These are phyloP conservation scores for Misopates orontium DNA, from an alignment of 257 asterid genomes.

Conservation along the genomic window DNA sequence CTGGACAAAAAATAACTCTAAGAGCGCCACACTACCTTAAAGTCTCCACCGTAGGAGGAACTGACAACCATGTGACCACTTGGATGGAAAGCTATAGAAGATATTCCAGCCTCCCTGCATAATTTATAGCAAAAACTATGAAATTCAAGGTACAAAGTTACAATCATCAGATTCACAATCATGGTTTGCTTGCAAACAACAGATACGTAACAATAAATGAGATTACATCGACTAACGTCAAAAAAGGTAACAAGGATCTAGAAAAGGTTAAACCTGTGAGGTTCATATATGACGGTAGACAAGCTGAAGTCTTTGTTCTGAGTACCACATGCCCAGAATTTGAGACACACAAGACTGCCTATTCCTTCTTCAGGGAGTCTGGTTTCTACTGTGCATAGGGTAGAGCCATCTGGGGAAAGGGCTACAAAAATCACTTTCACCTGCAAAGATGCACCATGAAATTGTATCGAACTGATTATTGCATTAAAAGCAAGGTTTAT, in stretches of 20 bases:
- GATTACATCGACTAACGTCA: slow-evolving; percentile 9
- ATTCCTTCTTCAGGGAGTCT: slow-evolving; percentile 94
- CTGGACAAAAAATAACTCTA: slow-evolving; percentile 17
- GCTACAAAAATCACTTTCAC: slow-evolving; percentile 80
- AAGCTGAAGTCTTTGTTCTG: slow-evolving; percentile 67
- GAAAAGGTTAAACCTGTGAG: slow-evolving; percentile 71
- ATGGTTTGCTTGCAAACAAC: slow-evolving; percentile 2
- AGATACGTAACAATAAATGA: not conserved
- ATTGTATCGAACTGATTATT: slow-evolving; percentile 9
- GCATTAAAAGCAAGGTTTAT: slow-evolving; percentile 5
- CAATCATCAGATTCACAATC: slow-evolving; percentile 7
- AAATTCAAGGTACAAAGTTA: slow-evolving; percentile 11
- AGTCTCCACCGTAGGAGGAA: slow-evolving; percentile 82
- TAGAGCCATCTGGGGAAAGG: slow-evolving; percentile 78
- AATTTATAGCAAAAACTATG: slow-evolving; percentile 23
- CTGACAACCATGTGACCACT: slow-evolving; percentile 72
- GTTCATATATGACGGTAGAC: slow-evolving; percentile 92
- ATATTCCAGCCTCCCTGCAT: slow-evolving; percentile 67
- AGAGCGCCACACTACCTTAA: slow-evolving; percentile 53
- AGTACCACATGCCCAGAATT: slow-evolving; percentile 73
- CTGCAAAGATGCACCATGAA: slow-evolving; percentile 39
- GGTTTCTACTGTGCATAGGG: slow-evolving; percentile 85
- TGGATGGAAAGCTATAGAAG: slow-evolving; percentile 81
- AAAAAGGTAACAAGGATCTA: slow-evolving; percentile 15
- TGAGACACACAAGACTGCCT: slow-evolving; percentile 82